Base-by-base conservation (phyloP, 2,329 filamentous ascomycete species). In the Rutstroemia sp. region DNA sequence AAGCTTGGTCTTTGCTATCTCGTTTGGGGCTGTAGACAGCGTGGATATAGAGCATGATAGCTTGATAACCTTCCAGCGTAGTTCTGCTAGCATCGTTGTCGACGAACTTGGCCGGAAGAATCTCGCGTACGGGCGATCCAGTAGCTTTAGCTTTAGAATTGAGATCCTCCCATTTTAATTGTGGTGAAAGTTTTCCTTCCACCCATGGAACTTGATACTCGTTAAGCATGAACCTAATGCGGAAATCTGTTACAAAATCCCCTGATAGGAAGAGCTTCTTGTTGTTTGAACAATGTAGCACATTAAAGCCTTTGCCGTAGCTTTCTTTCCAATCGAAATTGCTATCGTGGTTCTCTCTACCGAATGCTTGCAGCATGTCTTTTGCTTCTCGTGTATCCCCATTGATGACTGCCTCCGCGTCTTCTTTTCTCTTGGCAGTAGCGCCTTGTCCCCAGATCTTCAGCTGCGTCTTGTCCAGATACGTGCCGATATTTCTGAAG, bases 401-500 rank as follows among this genome's bases (percentile, higher is more conserved):
- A 61, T 90, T 90, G 55, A 90, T 71, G 10, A 95, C 84, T 0
- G 74, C 65, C 0, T 74, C 73, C 0, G 91, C 90, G 0, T 75
- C 72, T 0, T 77, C 76, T 23, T 77, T 76, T 0, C 74, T 77
- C 73, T 96, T 95, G 6, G 75, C 75, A 0, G 80, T 82, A 0
- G 92, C 92, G 2, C 94, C 94, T 71, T 96, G 92, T 14, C 94
- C 94, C 92, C 92, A 97, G 54, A 99, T 95, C 2, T 73, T 73
- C 30, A 75, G 75, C 41, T 80, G 77, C n/a, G 82, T 76, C 4
- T 76, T 74, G 63, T 86, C 77, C 46, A 96, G 72, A 67, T 90
- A 97, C 0, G 94, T 99, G 2, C 85, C 90, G 61, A 99, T 96
- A 23, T 83, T 79, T 46, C 94, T 81, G 70, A 99, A 97, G 0